phyloP scores from a whole-genome alignment of 257 asterid genomes.

The Salvia miltiorrhiza region DNA sequence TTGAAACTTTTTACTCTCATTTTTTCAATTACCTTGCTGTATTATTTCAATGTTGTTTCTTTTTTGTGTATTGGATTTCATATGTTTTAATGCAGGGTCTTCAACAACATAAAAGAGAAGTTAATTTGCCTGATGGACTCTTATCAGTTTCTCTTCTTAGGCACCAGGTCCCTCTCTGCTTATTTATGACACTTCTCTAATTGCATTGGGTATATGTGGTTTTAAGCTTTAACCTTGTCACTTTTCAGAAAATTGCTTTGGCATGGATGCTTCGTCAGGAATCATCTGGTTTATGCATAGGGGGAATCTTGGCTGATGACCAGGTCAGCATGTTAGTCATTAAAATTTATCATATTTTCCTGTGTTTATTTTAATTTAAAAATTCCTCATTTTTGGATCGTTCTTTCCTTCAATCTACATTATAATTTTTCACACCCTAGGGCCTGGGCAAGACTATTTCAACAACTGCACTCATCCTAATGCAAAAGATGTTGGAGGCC shows the following conservation, averaged over 20 bases:
- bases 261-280: constrained; percentile 93
- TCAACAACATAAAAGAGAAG: constrained; percentile 68
- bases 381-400: constrained; percentile 1
- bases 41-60: neutral
- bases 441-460: constrained; percentile 98
- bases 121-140: constrained; percentile 59
- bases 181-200: constrained; percentile 19
- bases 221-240: constrained; percentile 23
- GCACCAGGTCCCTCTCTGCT: constrained; percentile 76
- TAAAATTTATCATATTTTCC: constrained; percentile 10
- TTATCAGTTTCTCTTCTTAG: constrained; percentile 90
- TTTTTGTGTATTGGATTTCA: neutral
- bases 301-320: constrained; percentile 98
- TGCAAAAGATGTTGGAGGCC: constrained; percentile 55
- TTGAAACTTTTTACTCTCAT: neutral
- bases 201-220: constrained; percentile 22
- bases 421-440: constrained; percentile 38
- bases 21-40: neutral
- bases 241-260: constrained; percentile 84
- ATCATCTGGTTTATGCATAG: constrained; percentile 73
- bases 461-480: constrained; percentile 84
- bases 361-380: constrained; percentile 3
- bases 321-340: constrained; percentile 52
- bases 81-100: constrained; percentile 57
- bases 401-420: neutral